phyloP scores from a whole-genome alignment of 148 eudicot genomes.

The Rhododendron ferrugineum region DNA sequence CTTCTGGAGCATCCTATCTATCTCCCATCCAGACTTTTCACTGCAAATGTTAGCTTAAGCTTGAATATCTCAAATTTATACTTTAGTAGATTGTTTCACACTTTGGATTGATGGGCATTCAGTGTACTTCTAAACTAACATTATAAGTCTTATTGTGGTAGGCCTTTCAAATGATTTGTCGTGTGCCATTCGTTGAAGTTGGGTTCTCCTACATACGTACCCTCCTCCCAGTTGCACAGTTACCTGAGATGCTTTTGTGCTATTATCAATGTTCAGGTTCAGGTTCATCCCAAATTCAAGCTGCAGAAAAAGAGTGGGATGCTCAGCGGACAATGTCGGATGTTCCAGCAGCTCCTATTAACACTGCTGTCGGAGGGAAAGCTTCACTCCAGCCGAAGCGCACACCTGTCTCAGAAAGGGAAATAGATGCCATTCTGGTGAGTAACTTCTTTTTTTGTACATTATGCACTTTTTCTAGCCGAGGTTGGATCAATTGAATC shows the following conservation, averaged over 20 bases:
- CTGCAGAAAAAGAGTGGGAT: constrained; percentile 16
- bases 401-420: constrained; percentile 51
- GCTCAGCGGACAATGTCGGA: constrained; percentile 36
- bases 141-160: background rate
- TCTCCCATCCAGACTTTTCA: background rate
- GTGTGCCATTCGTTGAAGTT: background rate
- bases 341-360: constrained; percentile 42
- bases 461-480: background rate
- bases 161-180: background rate
- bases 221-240: background rate
- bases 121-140: background rate
- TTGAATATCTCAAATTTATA: background rate
- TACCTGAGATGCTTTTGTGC: background rate
- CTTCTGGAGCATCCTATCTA: background rate
- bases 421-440: constrained; percentile 71
- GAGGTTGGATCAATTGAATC: background rate
- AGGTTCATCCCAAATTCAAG: constrained; percentile 30
- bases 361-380: constrained; percentile 45
- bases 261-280: constrained; percentile 4
- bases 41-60: background rate
- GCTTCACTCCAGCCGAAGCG: constrained; percentile 84
- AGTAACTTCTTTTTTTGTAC: background rate
- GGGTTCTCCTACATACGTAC: background rate
- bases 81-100: background rate
- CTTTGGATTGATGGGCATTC: background rate